Conservation (phyloP, 2,329 filamentous ascomycete genomes). For the Fusarium fracticaudum region DNA sequence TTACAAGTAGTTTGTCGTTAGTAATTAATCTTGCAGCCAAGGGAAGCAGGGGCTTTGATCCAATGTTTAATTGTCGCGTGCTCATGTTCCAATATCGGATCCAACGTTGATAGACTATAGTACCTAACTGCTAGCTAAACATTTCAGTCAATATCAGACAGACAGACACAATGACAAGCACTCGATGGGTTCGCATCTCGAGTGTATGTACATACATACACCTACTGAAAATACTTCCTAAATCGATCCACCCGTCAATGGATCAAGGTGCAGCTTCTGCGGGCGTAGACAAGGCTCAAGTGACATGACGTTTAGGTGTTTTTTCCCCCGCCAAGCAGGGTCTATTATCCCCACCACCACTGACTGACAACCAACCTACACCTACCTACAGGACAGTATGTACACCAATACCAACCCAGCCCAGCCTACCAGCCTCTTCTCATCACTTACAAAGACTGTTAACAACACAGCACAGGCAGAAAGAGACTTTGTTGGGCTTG, state of each 20-base stretch:
- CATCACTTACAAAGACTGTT: conserved; percentile 2
- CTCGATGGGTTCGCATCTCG: background rate
- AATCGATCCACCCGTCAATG: conserved; percentile 26
- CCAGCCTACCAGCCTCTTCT: background rate
- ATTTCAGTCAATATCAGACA: background rate
- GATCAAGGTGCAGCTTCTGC: conserved; percentile 39
- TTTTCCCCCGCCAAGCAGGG: conserved; percentile 23
- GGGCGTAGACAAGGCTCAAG: conserved; percentile 33
- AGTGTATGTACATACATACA: background rate
- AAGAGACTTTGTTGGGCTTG: background rate
- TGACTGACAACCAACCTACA: background rate
- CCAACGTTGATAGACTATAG: background rate
- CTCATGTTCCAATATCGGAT: conserved; percentile 21
- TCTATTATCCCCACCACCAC: conserved; percentile 15
- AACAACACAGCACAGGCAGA: background rate
- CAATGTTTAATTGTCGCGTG: conserved; percentile 32
- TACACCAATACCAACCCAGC: background rate
- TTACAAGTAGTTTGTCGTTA: background rate
- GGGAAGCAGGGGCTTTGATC: background rate
- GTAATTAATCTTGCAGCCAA: conserved; percentile 10
- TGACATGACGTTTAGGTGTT: conserved; percentile 25
- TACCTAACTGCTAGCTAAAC: background rate
- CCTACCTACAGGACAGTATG: background rate
- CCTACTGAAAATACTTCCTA: conserved; percentile 1
- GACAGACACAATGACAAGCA: background rate